Base-by-base conservation (phyloP, 305 asterid genomes). In the Solanum aculeatissimum region DNA sequence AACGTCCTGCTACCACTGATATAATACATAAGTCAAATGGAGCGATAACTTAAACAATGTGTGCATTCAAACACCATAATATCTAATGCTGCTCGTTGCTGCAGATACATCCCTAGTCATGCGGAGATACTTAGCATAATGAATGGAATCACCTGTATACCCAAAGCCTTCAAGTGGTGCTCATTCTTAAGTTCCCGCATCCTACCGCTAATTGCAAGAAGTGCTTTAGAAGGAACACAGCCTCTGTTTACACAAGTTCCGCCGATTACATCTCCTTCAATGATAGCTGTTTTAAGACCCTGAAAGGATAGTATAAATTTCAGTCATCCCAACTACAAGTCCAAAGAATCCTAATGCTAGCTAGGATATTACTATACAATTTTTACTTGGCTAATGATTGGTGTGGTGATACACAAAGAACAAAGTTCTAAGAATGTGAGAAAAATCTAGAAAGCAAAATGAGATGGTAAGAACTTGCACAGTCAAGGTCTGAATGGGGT, bases 181-280 rank as follows among this genome's bases (percentile, higher is more conserved):
- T 92, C 97, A 84, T 92, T 91, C 85, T 93, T 97, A 89, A 95
- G 97, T 86, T 94, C 98, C 69, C 97, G 88, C 98, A 94, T 95
- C 83, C 98, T 91, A 54, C 98, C 98, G 84, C 98, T 95, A 51
- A 92, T 98, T 81, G 98, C 98, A 85, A 95, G 94, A 88, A 95
- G 98, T 79, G 98, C 98, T 90, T 95, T 95, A 81, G 98, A 95
- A 86, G 98, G 98, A 84, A 94, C 98, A 62, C 98, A 93, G 16
- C 98, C 98, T 89, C 98, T 90, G 72, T 94, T 95, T 72, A 95
- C 98, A 87, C 98, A 94, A 42, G 98, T 95, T 85, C 98, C 98
- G 21, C 98, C 98, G 15, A 95, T 90, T 75, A 95, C 92, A 88
- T 94, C 98, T 65, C 97, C 98, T 88, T 95, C 98, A 83, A 95